These are phyloP conservation scores for Akanthomyces lecanii DNA, from an alignment of 2,329 filamentous ascomycete species.

Conservation along the genomic window DNA sequence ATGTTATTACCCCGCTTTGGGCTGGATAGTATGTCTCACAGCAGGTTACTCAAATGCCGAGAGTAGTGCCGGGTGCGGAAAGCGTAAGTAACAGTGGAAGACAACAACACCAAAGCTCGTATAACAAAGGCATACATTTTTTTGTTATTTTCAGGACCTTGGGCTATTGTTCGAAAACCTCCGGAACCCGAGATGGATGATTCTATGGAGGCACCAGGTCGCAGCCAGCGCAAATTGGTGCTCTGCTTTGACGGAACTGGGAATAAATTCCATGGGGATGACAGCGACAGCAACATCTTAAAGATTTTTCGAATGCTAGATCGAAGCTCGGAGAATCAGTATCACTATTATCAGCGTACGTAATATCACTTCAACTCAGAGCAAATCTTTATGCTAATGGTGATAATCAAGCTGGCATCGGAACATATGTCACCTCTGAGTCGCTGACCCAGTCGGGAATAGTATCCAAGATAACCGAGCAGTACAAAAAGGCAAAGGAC, in stretches of 20 bases:
- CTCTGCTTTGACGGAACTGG: constrained; percentile 62
- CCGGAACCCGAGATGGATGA: background rate
- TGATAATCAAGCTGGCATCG: constrained; percentile 55
- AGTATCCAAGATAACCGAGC: constrained; percentile 56
- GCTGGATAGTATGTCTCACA: background rate
- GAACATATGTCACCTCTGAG: constrained; percentile 64
- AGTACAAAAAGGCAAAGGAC: constrained; percentile 71
- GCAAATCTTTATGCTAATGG: background rate
- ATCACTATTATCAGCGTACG: constrained; percentile 60
- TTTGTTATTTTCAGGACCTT: too few relatives aligned
- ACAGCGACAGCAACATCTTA: constrained; percentile 61
- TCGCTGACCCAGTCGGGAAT: constrained; percentile 55
- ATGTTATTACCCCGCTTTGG: background rate
- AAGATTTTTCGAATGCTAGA: constrained; percentile 70
- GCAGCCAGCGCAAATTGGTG: constrained; percentile 44
- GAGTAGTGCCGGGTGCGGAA: background rate
- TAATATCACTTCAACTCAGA: background rate
- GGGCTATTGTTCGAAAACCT: too few relatives aligned
- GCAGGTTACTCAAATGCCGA: background rate
- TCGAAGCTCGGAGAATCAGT: constrained; percentile 57
- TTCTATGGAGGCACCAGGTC: constrained; percentile 4
- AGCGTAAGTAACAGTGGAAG: too few relatives aligned
- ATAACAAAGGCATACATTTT: background rate
- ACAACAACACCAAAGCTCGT: background rate
- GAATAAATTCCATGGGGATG: constrained; percentile 60